Evolutionary conservation across 2,329 filamentous ascomycete species (phyloP).

Genomic region (Septoria linicola): DNA sequence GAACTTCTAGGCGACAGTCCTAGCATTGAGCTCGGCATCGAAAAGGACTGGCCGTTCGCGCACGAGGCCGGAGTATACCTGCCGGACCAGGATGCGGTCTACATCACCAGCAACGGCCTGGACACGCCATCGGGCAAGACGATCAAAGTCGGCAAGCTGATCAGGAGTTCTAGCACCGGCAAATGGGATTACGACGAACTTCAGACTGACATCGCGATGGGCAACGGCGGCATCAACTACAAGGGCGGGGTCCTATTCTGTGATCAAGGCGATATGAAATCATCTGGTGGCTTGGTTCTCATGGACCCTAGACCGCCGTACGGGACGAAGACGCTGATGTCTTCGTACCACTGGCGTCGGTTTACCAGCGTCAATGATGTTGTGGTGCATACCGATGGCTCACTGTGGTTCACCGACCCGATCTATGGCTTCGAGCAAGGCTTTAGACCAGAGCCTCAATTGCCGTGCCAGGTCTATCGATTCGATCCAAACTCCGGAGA

Average conservation of each 20-base stretch:
- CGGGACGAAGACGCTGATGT: constrained; percentile 45
- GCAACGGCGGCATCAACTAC: constrained; percentile 53
- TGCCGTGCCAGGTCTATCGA: constrained; percentile 56
- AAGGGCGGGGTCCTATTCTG: constrained; percentile 37
- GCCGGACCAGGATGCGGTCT: constrained; percentile 40
- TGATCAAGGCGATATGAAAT: constrained; percentile 32
- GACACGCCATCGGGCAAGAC: constrained; percentile 15
- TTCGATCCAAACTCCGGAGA: constrained; percentile 53
- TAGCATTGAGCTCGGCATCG: constrained; percentile 25
- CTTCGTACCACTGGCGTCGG: constrained; percentile 59
- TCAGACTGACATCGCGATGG: constrained; percentile 43
- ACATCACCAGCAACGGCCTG: constrained; percentile 44
- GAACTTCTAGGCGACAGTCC: constrained; percentile 29
- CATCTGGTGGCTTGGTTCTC: constrained; percentile 29
- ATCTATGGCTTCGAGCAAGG: constrained; percentile 60
- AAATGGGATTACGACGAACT: constrained; percentile 48
- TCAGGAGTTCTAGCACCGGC: constrained; percentile 21
- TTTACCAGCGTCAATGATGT: constrained; percentile 64
- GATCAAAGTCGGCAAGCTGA: constrained; percentile 33
- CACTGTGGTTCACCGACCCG: constrained; percentile 65
- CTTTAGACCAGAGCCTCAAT: constrained; percentile 54
- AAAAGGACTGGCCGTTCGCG: constrained; percentile 33
- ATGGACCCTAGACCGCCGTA: constrained; percentile 30
- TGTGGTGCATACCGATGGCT: constrained; percentile 52
- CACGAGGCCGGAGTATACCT: constrained; percentile 44